These are phyloP conservation scores for Atractiella rhizophila DNA, from an alignment of 768 basidiomycete genomes.

Conservation along the genomic window DNA sequence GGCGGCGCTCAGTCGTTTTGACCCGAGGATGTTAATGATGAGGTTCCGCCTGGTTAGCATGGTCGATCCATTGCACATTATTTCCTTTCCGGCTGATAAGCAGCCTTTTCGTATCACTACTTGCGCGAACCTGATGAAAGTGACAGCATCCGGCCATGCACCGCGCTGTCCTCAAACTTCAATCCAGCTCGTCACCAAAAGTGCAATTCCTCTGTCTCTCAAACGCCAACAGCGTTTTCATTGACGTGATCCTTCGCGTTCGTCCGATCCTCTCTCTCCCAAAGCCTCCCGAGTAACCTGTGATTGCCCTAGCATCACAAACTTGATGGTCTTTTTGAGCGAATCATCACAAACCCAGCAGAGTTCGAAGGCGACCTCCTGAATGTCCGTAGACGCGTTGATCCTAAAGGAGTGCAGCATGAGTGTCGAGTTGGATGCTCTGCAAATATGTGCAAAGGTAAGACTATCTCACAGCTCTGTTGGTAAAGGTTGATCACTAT, in stretches of 20 bases:
- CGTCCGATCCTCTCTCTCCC: not conserved
- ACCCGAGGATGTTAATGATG: too few species aligned
- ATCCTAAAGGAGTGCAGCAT: conserved; percentile 54
- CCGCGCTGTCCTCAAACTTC: conserved; percentile 55
- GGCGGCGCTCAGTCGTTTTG: too few species aligned
- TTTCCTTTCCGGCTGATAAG: not conserved
- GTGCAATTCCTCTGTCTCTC: conserved; percentile 72
- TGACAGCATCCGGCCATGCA: conserved; percentile 97
- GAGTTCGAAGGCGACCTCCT: conserved; percentile 51
- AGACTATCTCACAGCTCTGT: not conserved
- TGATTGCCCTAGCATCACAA: conserved; percentile 36
- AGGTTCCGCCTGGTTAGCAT: too few species aligned
- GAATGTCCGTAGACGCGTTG: conserved; percentile 46
- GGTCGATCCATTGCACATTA: too few species aligned
- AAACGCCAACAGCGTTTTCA: conserved; percentile 79
- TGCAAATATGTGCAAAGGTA: conserved; percentile 95
- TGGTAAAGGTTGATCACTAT: not conserved
- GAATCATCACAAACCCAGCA: conserved; percentile 81
- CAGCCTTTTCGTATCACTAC: not conserved
- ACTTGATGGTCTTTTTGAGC: conserved; percentile 43
- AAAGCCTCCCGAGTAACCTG: not conserved
- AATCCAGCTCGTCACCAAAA: conserved; percentile 35
- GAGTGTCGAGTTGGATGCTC: conserved; percentile 64
- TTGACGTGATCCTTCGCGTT: conserved; percentile 65
- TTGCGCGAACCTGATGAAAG: too few species aligned